Evolutionary conservation across 345 rosid species (phyloP), one percentile per base, ranked within the genome.

Genomic region (Barbarea vulgaris): DNA sequence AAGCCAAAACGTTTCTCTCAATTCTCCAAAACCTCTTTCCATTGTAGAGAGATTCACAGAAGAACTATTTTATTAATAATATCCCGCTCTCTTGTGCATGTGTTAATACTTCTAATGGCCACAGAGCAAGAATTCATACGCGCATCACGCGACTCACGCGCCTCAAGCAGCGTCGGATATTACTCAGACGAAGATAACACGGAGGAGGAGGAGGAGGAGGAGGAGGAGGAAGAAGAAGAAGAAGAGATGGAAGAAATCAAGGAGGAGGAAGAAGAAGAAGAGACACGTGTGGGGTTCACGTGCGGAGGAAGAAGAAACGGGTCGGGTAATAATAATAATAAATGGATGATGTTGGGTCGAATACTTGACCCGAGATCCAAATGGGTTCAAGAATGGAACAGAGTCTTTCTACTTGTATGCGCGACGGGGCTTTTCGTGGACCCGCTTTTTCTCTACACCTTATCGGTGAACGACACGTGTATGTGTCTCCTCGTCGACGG

Each of bases 381-480:
- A 77, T 84, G 93, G 90, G 88, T 93, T 50, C 90, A 88, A 69
- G 93, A 90, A 79, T 95, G 99, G 99, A 95, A 92, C 83, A 75
- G 85, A 81, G 85, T 87, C 50, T 91, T 91, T 67, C 91, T 95
- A 21, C 83, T 90, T 0, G 96, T 89, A 0, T 88, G 97, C 53
- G 92, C 96, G 9, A 81, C 90, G 6, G 97, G 97, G 1, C 91
- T 95, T 0, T 90, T 91, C 59, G 90, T 95, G 36, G 99, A 95
- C 79, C 99, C 98, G 17, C 91, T 94, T 37, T 94, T 94, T 82
- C 91, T 94, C 79, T 94, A 91, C 78, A 83, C 90, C 6, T 76
- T 94, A 27, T 88, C 97, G 5, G 68, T 94, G 2, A 90, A 91
- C 71, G 91, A 87, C 34, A 79, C 84, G 17, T 88, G 84, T 63